These are phyloP conservation scores for Quercus lobata DNA, from an alignment of 331 rosid genomes.

Conservation along the genomic window DNA sequence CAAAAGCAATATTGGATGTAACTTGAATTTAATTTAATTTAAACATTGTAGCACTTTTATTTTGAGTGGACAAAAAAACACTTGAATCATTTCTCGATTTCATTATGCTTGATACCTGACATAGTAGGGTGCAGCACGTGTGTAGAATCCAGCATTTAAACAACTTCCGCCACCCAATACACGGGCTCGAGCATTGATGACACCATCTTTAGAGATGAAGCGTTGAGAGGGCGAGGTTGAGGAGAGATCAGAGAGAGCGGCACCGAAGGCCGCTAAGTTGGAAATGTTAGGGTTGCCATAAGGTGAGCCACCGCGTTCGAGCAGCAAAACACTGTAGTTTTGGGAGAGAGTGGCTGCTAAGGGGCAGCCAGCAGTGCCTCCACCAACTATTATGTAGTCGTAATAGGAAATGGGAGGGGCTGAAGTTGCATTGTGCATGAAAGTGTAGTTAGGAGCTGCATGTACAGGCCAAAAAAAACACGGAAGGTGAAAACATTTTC, in stretches of 20 bases:
- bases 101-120: constrained; percentile 28
- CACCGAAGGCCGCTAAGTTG: constrained; percentile 57
- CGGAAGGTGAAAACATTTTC: too few relatives aligned
- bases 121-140: constrained; percentile 56
- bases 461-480: neutral
- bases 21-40: too few relatives aligned
- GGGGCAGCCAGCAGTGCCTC: constrained; percentile 91
- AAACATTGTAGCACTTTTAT: too few relatives aligned
- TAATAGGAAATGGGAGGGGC: constrained; percentile 52
- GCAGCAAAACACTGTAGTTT: constrained; percentile 56
- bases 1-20: too few relatives aligned
- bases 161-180: constrained; percentile 77
- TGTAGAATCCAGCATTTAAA: constrained; percentile 78
- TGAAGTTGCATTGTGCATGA: constrained; percentile 49
- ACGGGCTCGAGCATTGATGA: constrained; percentile 75
- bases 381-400: constrained; percentile 83
- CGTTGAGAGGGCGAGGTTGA: constrained; percentile 77
- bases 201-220: constrained; percentile 82
- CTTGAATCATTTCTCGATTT: too few relatives aligned
- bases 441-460: constrained; percentile 42
- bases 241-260: constrained; percentile 57
- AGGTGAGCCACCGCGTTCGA: constrained; percentile 85
- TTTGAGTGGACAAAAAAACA: too few relatives aligned
- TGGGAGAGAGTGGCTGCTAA: constrained; percentile 82
- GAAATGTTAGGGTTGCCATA: constrained; percentile 74